A percentile compares a stretch with the other conserved stretches of the same genome.
phyloP scores from a whole-genome alignment of 2,329 filamentous ascomycete genomes.

The Ploettnerulaceae sp. region DNA sequence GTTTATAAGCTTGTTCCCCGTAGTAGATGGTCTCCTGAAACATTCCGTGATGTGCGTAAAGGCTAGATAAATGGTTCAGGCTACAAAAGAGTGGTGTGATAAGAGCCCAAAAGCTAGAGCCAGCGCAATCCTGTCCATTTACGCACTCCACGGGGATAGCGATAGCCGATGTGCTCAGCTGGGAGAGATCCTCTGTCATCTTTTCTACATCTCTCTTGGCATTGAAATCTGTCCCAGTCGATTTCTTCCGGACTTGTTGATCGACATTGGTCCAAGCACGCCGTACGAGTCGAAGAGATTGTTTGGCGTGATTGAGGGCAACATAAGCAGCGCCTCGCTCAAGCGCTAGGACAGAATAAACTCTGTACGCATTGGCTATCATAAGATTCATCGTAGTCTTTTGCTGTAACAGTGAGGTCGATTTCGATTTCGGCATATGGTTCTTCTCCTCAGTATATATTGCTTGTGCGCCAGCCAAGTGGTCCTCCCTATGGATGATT shows the following conservation, averaged over 20 bases:
- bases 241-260: slow-evolving; percentile 14
- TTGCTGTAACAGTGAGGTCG: slow-evolving; percentile 19
- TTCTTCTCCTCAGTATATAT: slow-evolving; percentile 27
- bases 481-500: slow-evolving; percentile 28
- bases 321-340: slow-evolving; percentile 49
- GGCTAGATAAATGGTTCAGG: slow-evolving; percentile 66
- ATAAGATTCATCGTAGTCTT: slow-evolving; percentile 27
- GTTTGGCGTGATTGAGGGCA: slow-evolving; percentile 53
- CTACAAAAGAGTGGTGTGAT: slow-evolving; percentile 68
- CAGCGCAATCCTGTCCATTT: slow-evolving; percentile 38
- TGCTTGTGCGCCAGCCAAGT: slow-evolving; percentile 27
- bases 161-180: slow-evolving; percentile 34
- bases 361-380: slow-evolving; percentile 35
- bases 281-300: slow-evolving; percentile 46
- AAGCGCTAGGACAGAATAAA: slow-evolving; percentile 35
- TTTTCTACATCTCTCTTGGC: slow-evolving; percentile 26
- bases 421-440: slow-evolving; percentile 13
- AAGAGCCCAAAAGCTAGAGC: slow-evolving; percentile 74
- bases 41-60: slow-evolving; percentile 81
- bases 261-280: slow-evolving; percentile 38
- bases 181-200: slow-evolving; percentile 32
- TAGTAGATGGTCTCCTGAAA: slow-evolving; percentile 87
- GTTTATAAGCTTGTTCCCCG: slow-evolving; percentile 74
- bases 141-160: slow-evolving; percentile 38
- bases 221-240: background rate